Percentiles rank a stretch among this genome's conserved stretches.
These are phyloP conservation scores for Acanthamoeba castellanii DNA, from an alignment of 208 protist species.

Conservation along the genomic window DNA sequence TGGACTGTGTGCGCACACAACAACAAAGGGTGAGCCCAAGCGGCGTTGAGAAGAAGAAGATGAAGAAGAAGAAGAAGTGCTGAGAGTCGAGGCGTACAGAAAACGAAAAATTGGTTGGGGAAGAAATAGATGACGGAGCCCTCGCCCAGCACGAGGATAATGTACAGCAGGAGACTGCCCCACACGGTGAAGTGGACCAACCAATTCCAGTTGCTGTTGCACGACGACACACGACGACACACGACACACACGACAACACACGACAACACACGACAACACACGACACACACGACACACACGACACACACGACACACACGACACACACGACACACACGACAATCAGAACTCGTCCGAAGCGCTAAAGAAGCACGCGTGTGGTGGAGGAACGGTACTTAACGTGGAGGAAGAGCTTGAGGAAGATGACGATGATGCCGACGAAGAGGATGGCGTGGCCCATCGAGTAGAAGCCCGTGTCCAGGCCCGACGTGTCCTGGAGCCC, in stretches of 20 bases:
- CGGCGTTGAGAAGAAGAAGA: neutral
- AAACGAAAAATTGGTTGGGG: conserved; percentile 53
- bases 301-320: neutral
- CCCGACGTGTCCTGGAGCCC: neutral
- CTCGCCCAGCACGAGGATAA: neutral
- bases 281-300: no score
- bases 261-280: neutral
- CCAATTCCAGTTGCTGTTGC: conserved; percentile 49
- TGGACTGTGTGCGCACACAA: neutral
- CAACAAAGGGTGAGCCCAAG: neutral
- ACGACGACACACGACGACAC: neutral
- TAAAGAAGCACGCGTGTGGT: neutral
- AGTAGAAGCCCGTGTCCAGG: neutral
- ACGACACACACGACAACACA: neutral
- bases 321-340: no score
- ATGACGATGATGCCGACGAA: conserved; percentile 36
- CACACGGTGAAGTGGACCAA: conserved; percentile 34
- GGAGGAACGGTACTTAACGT: neutral
- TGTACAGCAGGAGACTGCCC: conserved; percentile 43
- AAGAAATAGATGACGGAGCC: conserved; percentile 6
- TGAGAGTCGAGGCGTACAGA: neutral
- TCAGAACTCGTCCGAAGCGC: neutral
- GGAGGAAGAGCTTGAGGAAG: conserved; percentile 51
- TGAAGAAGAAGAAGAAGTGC: neutral
- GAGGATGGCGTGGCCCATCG: conserved; percentile 42